A percentile compares a stretch with the other conserved stretches of the same genome.
phyloP scores from a whole-genome alignment of 2,329 filamentous ascomycete genomes.

The Cercospora brassicicola region DNA sequence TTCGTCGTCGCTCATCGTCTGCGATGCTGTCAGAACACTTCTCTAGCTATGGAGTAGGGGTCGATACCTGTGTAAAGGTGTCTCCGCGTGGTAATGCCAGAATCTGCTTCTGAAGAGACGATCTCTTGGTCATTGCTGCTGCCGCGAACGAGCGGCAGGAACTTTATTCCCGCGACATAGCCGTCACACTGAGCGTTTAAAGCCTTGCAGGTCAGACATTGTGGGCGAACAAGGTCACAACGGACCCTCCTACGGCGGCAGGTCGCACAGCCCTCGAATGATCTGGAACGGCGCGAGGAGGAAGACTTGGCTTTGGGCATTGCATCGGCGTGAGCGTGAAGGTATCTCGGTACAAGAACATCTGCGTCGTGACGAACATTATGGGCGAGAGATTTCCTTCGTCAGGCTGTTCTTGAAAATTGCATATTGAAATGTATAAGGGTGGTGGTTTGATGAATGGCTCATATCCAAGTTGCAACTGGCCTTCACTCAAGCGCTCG shows the following conservation, averaged over 20 bases:
- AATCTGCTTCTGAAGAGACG: background rate
- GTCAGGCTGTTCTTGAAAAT: background rate
- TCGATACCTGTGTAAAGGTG: conserved; percentile 1
- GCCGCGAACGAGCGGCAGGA: background rate
- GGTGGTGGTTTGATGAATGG: background rate
- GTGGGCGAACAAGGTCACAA: conserved; percentile 1
- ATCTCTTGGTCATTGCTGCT: background rate
- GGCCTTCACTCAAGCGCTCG: background rate
- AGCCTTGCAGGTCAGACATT: conserved; percentile 9
- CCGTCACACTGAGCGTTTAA: conserved; percentile 4
- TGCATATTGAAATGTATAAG: background rate
- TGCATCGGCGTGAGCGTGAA: background rate
- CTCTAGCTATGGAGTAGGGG: background rate
- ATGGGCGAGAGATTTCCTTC: background rate
- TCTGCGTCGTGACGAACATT: background rate
- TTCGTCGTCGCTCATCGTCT: conserved; percentile 10
- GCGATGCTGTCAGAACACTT: background rate
- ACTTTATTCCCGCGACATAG: conserved; percentile 7
- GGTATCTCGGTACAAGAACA: background rate
- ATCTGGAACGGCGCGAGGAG: conserved; percentile 12
- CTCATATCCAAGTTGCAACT: background rate
- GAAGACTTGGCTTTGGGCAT: conserved; percentile 26
- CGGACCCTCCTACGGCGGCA: conserved; percentile 4
- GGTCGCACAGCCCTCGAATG: conserved; percentile 14
- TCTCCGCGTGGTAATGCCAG: background rate